Percentiles rank a stretch among this genome's conserved stretches.
These are phyloP conservation scores for Schizonepeta tenuifolia DNA, from an alignment of 257 asterid genomes.

Conservation along the genomic window DNA sequence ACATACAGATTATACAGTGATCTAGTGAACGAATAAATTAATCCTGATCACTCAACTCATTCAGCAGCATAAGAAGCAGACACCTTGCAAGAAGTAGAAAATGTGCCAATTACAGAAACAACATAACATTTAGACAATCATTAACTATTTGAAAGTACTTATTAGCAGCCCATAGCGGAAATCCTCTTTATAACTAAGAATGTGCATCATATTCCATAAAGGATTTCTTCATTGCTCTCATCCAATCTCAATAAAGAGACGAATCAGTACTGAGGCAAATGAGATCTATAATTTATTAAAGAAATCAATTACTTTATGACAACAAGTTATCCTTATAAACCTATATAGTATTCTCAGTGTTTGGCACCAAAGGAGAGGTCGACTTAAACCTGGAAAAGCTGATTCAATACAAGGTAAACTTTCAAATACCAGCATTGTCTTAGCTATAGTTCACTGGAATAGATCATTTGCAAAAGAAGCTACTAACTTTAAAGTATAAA, in stretches of 20 bases:
- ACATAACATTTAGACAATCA: background rate
- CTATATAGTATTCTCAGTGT: background rate
- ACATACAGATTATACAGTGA: background rate
- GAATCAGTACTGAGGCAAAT: no score
- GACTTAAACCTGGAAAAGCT: no score
- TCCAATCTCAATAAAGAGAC: no score
- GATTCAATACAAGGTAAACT: no score
- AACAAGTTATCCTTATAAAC: no score
- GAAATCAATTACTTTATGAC: background rate
- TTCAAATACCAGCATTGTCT: no score
- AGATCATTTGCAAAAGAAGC: no score
- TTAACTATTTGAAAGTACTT: background rate
- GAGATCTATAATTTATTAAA: no score
- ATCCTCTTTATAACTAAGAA: background rate
- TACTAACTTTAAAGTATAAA: no score
- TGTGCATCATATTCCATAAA: no score
- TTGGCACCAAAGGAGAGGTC: background rate
- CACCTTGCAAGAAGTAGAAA: background rate
- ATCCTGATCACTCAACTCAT: background rate
- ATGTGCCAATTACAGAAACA: background rate
- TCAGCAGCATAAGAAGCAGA: background rate
- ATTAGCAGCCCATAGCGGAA: background rate
- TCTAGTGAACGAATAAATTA: constrained; percentile 4
- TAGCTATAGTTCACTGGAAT: no score
- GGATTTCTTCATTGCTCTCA: no score